Evolutionary conservation across 352 stramenopile genomes (phyloP).

Genomic region (Phytophthora pseudosyringae): DNA sequence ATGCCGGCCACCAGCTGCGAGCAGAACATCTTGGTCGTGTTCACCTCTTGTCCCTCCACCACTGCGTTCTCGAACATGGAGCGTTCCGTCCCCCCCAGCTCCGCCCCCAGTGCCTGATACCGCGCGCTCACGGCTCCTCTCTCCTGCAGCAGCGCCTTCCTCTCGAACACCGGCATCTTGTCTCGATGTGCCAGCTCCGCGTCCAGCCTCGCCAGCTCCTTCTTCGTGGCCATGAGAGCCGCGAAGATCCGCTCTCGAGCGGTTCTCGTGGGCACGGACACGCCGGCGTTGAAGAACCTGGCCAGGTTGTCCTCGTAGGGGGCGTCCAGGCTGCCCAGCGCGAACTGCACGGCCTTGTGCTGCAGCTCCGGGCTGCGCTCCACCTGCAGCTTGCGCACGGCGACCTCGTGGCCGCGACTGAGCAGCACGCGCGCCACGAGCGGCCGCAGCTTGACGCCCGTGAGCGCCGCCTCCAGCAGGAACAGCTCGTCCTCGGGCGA

Average conservation of each 20-base stretch:
- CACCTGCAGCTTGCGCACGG: slow-evolving; percentile 79
- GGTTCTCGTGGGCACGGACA: slow-evolving; percentile 69
- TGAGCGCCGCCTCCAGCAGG: slow-evolving; percentile 76
- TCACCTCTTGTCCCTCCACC: slow-evolving; percentile 37
- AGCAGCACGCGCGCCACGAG: slow-evolving; percentile 78
- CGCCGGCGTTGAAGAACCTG: slow-evolving; percentile 79
- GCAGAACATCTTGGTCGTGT: slow-evolving; percentile 79
- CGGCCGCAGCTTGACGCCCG: slow-evolving; percentile 85
- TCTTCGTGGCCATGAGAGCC: slow-evolving; percentile 67
- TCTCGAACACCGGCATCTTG: slow-evolving; percentile 79
- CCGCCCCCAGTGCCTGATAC: slow-evolving; percentile 64
- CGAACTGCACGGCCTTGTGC: slow-evolving; percentile 61
- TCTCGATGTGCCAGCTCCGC: slow-evolving; percentile 67
- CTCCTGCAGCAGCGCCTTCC: slow-evolving; percentile 67
- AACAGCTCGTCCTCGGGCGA: slow-evolving; percentile 56
- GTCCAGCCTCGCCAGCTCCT: slow-evolving; percentile 65
- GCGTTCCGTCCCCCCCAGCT: slow-evolving; percentile 68
- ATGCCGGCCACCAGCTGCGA: slow-evolving; percentile 80
- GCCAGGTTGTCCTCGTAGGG: slow-evolving; percentile 84
- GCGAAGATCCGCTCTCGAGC: slow-evolving; percentile 82
- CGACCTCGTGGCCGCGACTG: slow-evolving; percentile 73
- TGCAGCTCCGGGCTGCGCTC: slow-evolving; percentile 67
- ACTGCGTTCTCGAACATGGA: slow-evolving; percentile 87
- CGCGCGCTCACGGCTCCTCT: slow-evolving; percentile 50
- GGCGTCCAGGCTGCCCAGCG: slow-evolving; percentile 60